phyloP scores from a whole-genome alignment of 441 rosid species.

The Eruca vesicaria region DNA sequence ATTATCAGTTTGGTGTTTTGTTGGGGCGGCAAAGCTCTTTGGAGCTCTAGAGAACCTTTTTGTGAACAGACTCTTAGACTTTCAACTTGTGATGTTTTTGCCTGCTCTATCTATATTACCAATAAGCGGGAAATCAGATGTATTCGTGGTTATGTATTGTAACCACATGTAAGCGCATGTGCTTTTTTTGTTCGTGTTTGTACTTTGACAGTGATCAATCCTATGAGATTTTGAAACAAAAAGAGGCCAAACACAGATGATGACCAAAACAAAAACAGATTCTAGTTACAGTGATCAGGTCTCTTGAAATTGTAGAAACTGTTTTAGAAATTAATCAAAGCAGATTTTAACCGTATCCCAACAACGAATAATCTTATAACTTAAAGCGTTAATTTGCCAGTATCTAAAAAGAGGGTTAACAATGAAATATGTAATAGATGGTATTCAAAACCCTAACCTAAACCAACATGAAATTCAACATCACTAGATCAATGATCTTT shows the following conservation, averaged over 20 bases:
- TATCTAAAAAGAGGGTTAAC: neutral
- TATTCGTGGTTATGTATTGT: constrained; percentile 8
- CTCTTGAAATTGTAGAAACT: no score
- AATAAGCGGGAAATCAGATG: no score
- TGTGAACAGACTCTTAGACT: neutral
- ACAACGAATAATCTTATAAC: neutral
- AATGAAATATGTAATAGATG: neutral
- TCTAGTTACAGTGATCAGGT: neutral
- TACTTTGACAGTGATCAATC: neutral
- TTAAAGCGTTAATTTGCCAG: neutral
- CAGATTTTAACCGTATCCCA: neutral
- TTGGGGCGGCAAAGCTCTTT: neutral
- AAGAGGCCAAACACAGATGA: neutral
- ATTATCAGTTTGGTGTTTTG: constrained; percentile 4
- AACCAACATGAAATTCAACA: no score
- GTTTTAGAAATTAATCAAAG: neutral
- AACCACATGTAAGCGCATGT: neutral
- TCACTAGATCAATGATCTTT: no score
- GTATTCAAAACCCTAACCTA: no score
- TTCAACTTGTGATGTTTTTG: neutral
- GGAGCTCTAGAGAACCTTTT: neutral
- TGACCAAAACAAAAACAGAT: neutral
- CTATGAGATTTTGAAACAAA: neutral
- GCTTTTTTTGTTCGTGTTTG: neutral
- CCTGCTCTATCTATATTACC: no score